phyloP scores from a whole-genome alignment of 192 early-diverging fungal genomes.

The Funneliformis geosporum region DNA sequence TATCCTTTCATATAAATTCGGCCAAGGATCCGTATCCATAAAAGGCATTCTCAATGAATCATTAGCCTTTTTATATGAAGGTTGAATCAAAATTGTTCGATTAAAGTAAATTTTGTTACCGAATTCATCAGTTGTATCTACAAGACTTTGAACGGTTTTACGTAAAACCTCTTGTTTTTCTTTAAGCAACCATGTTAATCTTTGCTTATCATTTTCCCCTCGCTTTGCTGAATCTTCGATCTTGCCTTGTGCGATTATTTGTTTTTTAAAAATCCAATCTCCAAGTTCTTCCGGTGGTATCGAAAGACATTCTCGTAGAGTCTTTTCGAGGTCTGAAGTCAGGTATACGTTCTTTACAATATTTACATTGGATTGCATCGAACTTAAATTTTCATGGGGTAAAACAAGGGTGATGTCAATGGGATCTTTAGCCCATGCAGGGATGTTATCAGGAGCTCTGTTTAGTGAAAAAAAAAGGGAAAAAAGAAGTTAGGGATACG shows the following conservation, averaged over 20 bases:
- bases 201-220: neutral
- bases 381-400: neutral
- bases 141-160: neutral
- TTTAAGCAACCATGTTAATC: neutral
- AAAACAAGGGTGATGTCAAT: neutral
- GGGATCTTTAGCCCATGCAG: neutral
- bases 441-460: neutral
- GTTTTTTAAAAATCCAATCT: neutral
- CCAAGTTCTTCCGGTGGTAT: neutral
- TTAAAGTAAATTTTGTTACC: neutral
- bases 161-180: neutral
- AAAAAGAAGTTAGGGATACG: too few species aligned
- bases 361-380: neutral
- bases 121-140: neutral
- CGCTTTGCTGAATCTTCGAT: neutral
- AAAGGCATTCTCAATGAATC: neutral
- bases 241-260: neutral
- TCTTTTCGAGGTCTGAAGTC: neutral
- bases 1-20: neutral
- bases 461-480: too few species aligned
- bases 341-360: neutral
- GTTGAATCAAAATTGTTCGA: neutral
- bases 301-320: neutral
- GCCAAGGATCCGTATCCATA: conserved; percentile 9
- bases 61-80: neutral